Evolutionary conservation across 1,284 basidiomycete genomes (phyloP), one percentile per base, ranked within the genome.

Genomic region (Heterobasidion annosum): DNA sequence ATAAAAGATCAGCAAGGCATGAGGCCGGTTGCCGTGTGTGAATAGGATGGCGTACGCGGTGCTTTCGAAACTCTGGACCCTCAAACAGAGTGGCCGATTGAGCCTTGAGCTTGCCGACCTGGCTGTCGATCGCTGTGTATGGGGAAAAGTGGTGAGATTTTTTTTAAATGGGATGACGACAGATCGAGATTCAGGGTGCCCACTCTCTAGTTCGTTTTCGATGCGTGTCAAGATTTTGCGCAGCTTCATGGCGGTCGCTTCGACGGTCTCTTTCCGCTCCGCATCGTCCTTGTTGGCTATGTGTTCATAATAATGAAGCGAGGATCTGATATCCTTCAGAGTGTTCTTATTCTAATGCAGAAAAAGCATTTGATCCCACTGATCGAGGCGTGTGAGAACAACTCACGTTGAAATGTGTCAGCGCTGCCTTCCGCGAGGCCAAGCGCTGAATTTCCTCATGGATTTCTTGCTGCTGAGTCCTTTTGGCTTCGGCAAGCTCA

Each of bases 261-360:
- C 63, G 34, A 86, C 67, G 43, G 65, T 64, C 3, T 61, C 63
- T n/a, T 71, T 67, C 33, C 86, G 79, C 48, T 72, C 71, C 3
- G 68, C 62, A 53, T 80, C 74, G 3, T 70, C 76, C 33, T 69
- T 64, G 37, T 76, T 66, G 1, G 85, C 85, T 3, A 88, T 71
- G 47, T 81, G 68, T 64, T 88, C 83, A 63, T 81, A 88, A 63
- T 90, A 91, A 57, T 85, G 71, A 25, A 88, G 70, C 0, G 80
- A 70, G 4, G 80, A 75, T 13, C 74, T 73, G 45, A 91, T 64
- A 59, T 84, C 78, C 46, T 76, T 75, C 43, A 87, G 61, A 0
- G 78, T 75, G 61, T 89, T 83, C 61, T 78, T 73, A 49, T 76
- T 75, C 85, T 89, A 40, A 18, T 48, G 15, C 8, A 40, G 45